Evolutionary conservation across 495 filamentous ascomycete species (phyloP).

Genomic region (Elaphomyces granulatus): DNA sequence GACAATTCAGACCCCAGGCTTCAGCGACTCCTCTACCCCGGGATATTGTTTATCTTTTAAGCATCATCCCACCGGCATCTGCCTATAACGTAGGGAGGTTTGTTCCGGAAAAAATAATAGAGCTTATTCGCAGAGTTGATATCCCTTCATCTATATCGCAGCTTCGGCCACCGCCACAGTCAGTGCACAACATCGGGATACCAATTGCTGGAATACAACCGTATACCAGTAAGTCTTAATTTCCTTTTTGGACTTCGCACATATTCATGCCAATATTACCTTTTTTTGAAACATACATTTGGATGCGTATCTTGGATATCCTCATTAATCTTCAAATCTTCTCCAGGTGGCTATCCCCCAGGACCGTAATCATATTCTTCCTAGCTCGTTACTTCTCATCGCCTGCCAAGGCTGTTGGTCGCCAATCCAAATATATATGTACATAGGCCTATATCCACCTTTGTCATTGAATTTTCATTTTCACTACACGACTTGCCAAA

Average conservation of each 20-base stretch:
- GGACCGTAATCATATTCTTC: neutral
- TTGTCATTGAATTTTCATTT: no score
- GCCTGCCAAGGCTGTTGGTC: no score
- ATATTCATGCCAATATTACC: neutral
- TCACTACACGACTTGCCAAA: no score
- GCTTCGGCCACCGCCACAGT: constrained; percentile 26
- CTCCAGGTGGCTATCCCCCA: constrained; percentile 23
- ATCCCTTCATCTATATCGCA: constrained; percentile 44
- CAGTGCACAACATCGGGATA: constrained; percentile 18
- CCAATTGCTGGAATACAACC: constrained; percentile 12
- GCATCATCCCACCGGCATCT: constrained; percentile 65
- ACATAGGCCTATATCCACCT: no score
- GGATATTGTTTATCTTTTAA: constrained; percentile 66
- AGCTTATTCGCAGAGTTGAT: constrained; percentile 50
- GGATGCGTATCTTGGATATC: no score
- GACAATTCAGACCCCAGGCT: constrained; percentile 29
- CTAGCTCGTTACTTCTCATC: neutral
- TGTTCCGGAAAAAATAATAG: constrained; percentile 55
- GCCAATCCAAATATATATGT: no score
- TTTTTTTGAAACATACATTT: no score
- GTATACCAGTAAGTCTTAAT: constrained; percentile 21
- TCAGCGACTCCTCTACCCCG: constrained; percentile 48
- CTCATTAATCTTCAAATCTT: neutral
- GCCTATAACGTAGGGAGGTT: constrained; percentile 54
- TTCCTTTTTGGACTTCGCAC: neutral